Percentiles rank a stretch among this genome's conserved stretches.
These are phyloP conservation scores for Pilasporangium apinafurcum DNA, from an alignment of 352 stramenopile genomes.

Conservation along the genomic window DNA sequence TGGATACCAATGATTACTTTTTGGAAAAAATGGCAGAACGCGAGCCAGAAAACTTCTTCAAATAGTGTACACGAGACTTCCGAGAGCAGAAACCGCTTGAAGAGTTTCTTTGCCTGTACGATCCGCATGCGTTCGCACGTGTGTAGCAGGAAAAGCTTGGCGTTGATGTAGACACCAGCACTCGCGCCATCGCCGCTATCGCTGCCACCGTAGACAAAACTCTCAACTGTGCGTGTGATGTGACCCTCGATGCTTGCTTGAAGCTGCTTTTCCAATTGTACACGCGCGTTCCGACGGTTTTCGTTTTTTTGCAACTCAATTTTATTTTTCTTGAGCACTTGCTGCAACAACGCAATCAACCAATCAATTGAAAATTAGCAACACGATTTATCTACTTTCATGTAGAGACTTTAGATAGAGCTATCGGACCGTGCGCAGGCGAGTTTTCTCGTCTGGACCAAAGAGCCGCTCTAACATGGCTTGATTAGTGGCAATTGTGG, in stretches of 20 bases:
- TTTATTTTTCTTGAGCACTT: conserved; percentile 81
- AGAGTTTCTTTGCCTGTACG: conserved; percentile 60
- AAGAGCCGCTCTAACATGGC: conserved; percentile 76
- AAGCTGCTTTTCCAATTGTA: conserved; percentile 83
- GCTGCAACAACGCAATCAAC: too few species aligned
- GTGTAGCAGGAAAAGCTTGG: conserved; percentile 78
- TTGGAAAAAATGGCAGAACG: conserved; percentile 88
- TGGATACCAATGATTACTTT: conserved; percentile 17
- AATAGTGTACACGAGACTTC: conserved; percentile 75
- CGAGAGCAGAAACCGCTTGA: conserved; percentile 80
- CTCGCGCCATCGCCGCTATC: conserved; percentile 7
- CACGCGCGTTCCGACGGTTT: conserved; percentile 60
- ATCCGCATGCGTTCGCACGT: conserved; percentile 81
- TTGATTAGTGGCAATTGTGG: conserved; percentile 49
- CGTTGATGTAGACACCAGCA: conserved; percentile 54
- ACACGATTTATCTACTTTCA: too few species aligned
- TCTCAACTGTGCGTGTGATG: conserved; percentile 82
- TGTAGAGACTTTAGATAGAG: background rate
- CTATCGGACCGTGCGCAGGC: conserved; percentile 28
- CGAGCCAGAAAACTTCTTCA: conserved; percentile 86
- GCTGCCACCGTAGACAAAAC: conserved; percentile 32
- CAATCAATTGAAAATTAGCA: too few species aligned
- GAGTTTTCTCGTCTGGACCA: conserved; percentile 61
- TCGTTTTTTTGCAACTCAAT: conserved; percentile 72
- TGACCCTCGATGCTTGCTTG: conserved; percentile 84